A percentile compares a stretch with the other conserved stretches of the same genome.
Conservation (phyloP, 805 yeast genomes). For the Aciculoconidium aculeatum region DNA sequence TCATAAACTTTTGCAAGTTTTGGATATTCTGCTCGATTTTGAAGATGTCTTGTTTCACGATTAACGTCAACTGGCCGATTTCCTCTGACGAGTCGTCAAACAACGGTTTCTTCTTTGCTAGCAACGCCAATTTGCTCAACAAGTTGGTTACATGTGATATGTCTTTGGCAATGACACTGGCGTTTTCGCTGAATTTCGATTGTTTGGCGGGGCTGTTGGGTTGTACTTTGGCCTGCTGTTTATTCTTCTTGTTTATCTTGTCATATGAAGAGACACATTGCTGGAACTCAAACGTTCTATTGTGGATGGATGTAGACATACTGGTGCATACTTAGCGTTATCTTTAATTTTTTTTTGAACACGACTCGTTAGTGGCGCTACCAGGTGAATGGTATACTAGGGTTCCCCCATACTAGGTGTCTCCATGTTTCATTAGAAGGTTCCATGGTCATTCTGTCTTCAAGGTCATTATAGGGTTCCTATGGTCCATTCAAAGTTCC, state of each 20-base stretch:
- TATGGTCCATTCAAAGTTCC: too few relatives aligned
- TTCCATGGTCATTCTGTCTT: too few relatives aligned
- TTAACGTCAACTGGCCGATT: constrained; percentile 84
- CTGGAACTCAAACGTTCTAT: constrained; percentile 88
- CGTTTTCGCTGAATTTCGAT: constrained; percentile 48
- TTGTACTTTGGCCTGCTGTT: constrained; percentile 9
- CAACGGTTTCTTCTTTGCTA: constrained; percentile 86
- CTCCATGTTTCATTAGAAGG: too few relatives aligned
- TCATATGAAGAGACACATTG: constrained; percentile 80
- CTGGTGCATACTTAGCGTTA: too few relatives aligned
- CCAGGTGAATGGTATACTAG: too few relatives aligned
- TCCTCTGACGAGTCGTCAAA: constrained; percentile 94
- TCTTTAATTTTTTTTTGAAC: too few relatives aligned
- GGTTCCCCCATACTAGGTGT: too few relatives aligned
- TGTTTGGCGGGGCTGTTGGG: constrained; percentile 18
- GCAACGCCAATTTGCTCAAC: constrained; percentile 68
- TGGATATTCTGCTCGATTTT: constrained; percentile 68
- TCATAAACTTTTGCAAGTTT: constrained; percentile 49
- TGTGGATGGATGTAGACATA: constrained; percentile 43
- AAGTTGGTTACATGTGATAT: constrained; percentile 80
- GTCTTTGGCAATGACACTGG: constrained; percentile 81
- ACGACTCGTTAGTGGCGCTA: too few relatives aligned
- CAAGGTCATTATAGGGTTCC: too few relatives aligned
- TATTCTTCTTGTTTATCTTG: constrained; percentile 46
- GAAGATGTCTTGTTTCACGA: constrained; percentile 81